Evolutionary conservation across 2,329 filamentous ascomycete genomes (phyloP).

Genomic region (Stachybotrys echinatus): DNA sequence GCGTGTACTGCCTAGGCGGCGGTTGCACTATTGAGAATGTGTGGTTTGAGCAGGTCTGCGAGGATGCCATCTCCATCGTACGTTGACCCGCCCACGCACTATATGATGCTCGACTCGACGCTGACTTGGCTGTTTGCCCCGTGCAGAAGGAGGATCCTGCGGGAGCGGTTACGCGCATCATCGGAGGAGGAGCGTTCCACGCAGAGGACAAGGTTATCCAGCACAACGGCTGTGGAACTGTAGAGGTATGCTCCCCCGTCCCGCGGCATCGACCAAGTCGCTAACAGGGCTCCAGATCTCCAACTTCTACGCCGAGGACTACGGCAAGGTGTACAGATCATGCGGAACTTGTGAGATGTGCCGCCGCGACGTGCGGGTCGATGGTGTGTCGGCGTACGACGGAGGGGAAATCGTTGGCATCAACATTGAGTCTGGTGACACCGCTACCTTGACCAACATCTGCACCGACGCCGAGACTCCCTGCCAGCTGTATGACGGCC

Average conservation of each 20-base stretch:
- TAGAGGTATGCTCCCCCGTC: background rate
- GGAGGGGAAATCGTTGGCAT: constrained; percentile 38
- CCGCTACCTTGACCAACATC: constrained; percentile 23
- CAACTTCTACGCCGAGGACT: constrained; percentile 38
- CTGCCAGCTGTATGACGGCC: constrained; percentile 22
- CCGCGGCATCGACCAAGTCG: background rate
- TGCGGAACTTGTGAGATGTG: constrained; percentile 25
- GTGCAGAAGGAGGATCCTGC: constrained; percentile 24
- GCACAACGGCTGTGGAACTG: constrained; percentile 39
- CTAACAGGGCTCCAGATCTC: constrained; percentile 23
- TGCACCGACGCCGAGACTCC: constrained; percentile 16
- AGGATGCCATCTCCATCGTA: constrained; percentile 19
- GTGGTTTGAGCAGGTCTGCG: constrained; percentile 44
- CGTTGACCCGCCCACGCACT: background rate
- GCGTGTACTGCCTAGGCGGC: constrained; percentile 37
- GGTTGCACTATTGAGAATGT: constrained; percentile 36
- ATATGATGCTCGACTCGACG: background rate
- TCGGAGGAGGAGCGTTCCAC: constrained; percentile 37
- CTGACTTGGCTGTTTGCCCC: too few relatives aligned
- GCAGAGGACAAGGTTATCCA: constrained; percentile 41
- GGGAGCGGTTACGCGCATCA: constrained; percentile 23
- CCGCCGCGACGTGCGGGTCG: constrained; percentile 35
- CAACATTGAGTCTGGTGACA: constrained; percentile 31
- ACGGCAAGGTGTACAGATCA: constrained; percentile 34
- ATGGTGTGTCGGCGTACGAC: constrained; percentile 31